Base-by-base conservation (phyloP, 768 basidiomycete species). In the Rhizopogon vesiculosus region DNA sequence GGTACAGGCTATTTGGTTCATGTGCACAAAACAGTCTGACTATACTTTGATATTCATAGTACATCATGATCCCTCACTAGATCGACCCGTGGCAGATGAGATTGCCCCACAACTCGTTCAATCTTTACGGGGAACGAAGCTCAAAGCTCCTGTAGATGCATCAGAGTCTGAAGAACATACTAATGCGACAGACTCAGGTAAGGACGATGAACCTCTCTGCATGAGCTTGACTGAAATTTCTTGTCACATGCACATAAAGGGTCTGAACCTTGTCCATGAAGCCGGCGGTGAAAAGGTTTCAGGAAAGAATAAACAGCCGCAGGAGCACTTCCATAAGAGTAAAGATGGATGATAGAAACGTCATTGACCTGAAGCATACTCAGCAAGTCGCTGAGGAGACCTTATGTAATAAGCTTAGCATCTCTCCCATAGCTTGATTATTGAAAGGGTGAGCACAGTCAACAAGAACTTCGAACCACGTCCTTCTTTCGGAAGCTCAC, bases 161-260 rank as follows among this genome's bases (percentile, higher is more conserved):
- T 8, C 31, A 35, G 31, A 33, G 13, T 12, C 31, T 10, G 45
- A 48, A 19, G 19, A 48, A 19, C 2, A 48, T 33, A 49, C 31
- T 5, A 33, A 45, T 22, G 48, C 13, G 16, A 22, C 35, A 33
- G 42, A 42, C 28, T 31, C 18, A 16, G 50, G 51, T 53, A 33
- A 51, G 33, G 54, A 54, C 13, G 45, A 16, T 42, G 53, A 54
- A 29, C 54, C 19, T 38, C 31, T 15, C 41, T 42, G 41, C 25
- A 42, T 22, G 45, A 46, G 43, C 38, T 57, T 43, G 28, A 45
- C 45, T 45, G 25, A 59, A 45, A 28, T 42, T 22, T 38, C 39
- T 51, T 51, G 29, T 16, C 52, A 43, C 42, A 58, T 65, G 61
- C 49, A 56, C 59, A 63, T 66, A 55, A 58, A 59, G 53, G 35